Percentiles rank a stretch among this genome's conserved stretches.
phyloP scores from a whole-genome alignment of 306 rosid species.

The Arachis stenosperma region DNA sequence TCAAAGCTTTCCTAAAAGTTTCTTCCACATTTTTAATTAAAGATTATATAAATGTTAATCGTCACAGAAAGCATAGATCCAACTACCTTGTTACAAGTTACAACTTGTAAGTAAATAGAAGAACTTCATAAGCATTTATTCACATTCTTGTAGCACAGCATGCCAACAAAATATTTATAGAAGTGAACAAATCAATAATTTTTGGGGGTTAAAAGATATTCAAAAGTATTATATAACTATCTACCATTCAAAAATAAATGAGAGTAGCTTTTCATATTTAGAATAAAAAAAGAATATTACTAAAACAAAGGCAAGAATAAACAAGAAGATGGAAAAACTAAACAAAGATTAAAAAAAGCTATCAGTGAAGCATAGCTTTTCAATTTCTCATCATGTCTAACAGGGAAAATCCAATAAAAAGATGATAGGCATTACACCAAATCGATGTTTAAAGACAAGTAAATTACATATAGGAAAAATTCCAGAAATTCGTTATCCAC shows the following conservation, averaged over 20 bases:
- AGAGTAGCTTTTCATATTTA: too few species aligned
- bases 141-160: background rate
- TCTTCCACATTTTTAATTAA: background rate
- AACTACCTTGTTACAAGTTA: background rate
- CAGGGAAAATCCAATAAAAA: too few species aligned
- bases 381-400: background rate
- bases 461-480: too few species aligned
- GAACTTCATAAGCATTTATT: slow-evolving; percentile 5
- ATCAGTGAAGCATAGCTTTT: background rate
- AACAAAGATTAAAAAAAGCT: too few species aligned
- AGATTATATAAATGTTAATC: background rate
- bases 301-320: background rate
- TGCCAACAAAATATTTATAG: background rate
- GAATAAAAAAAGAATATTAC: background rate
- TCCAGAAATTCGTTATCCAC: background rate
- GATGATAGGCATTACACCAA: too few species aligned
- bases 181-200: too few species aligned
- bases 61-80: slow-evolving; percentile 14
- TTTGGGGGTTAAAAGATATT: background rate
- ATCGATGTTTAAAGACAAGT: too few species aligned
- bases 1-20: background rate
- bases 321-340: too few species aligned
- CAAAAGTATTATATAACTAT: slow-evolving; percentile 5
- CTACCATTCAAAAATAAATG: too few species aligned
- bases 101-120: slow-evolving; percentile 3